Base-by-base conservation (phyloP, 345 rosid species). In the Pugionium cornutum region DNA sequence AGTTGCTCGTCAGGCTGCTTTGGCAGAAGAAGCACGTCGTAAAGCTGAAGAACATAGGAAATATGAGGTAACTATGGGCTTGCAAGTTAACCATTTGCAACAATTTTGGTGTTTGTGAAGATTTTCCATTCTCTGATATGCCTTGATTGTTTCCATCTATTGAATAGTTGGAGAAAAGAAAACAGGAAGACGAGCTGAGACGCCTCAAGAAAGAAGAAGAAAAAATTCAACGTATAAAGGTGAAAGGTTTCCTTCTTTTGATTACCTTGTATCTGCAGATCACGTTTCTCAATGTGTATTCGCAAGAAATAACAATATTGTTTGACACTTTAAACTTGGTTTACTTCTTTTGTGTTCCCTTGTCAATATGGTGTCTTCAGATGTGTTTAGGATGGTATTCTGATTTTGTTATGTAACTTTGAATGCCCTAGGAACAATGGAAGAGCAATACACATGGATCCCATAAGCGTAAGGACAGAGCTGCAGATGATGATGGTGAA, bases 1-100 rank as follows among this genome's bases (percentile, higher is more conserved):
- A 79, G 92, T 86, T 62, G 95, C 96, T 69, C 96, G 95, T 58
- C 97, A 90, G 83, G 84, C 88, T 79, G 91, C 92, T 47, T 77
- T 86, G 84, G 99, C 99, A 32, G 96, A 90, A 79, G 97, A 94
- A 76, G 99, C 97, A 69, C 95, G 99, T 50, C 97, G 96, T 47
- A 88, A 88, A 77, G 99, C 96, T 9, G 96, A 90, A 82, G 99
- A 90, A 74, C 96, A 94, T 75, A 86, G 89, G 75, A 94, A 94
- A 80, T 71, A 78, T 68, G 91, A 86, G 96, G 99, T 94, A 18
- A 18, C 35, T 66, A 9, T 66, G 25, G 9, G n/a, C 32, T 48
- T 37, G 39, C 11, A 18, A 18, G 18, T 18, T 18, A 18, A 18
- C 18, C 18, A 18, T 18, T 18, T 18, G 25, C 45, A 40, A 7